Percentiles rank a stretch among this genome's conserved stretches.
Evolutionary conservation across 2,329 filamentous ascomycete genomes (phyloP).

Genomic region (Monilinia fructigena): DNA sequence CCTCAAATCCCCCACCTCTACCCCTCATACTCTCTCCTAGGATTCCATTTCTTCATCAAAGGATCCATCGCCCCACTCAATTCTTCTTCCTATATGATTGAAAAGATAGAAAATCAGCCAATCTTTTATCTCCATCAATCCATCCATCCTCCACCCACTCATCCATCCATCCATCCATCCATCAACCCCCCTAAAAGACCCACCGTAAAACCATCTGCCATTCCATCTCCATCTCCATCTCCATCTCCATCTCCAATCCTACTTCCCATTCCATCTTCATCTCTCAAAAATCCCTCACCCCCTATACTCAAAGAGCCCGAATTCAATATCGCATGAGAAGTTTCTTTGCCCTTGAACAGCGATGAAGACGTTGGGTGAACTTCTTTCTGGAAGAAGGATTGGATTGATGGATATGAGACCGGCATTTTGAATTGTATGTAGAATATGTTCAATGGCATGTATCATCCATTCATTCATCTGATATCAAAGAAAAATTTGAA

Average conservation of each 20-base stretch:
- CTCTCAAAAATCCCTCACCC: background rate
- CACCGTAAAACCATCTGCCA: slow-evolving; percentile 3
- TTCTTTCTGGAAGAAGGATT: slow-evolving; percentile 37
- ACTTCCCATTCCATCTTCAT: background rate
- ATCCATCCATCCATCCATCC: background rate
- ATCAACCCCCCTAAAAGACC: background rate
- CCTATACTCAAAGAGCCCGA: too few relatives aligned
- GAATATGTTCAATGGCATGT: background rate
- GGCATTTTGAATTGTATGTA: slow-evolving; percentile 20
- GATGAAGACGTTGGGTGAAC: background rate
- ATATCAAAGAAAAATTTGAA: background rate
- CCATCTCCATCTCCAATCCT: background rate
- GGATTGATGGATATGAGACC: slow-evolving; percentile 33
- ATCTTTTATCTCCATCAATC: background rate
- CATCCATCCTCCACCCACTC: background rate
- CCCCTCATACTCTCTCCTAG: slow-evolving; percentile 44
- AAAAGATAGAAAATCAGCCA: too few relatives aligned
- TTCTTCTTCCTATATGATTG: slow-evolving; percentile 41
- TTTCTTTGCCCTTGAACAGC: background rate
- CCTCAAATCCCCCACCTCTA: background rate
- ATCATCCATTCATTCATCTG: background rate
- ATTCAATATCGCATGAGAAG: background rate
- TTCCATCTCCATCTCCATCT: background rate
- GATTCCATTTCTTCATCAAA: slow-evolving; percentile 43
- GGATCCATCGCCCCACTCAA: slow-evolving; percentile 44